Evolutionary conservation across 495 filamentous ascomycete species (phyloP), one percentile per base, ranked within the genome.

Genomic region (Tuber borchii): DNA sequence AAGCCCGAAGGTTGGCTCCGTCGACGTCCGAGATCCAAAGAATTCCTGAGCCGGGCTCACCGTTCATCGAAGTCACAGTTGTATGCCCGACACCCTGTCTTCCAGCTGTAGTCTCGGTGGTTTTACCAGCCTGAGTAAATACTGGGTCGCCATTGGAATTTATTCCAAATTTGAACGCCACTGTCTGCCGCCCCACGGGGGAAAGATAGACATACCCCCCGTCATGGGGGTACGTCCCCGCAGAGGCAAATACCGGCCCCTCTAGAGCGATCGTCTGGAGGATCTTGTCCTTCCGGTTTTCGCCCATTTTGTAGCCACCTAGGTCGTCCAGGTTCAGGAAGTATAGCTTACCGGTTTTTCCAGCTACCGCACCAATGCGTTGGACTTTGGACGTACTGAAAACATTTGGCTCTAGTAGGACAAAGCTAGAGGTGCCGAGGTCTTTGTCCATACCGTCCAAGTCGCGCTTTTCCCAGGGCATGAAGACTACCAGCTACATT

Each of bases 201-300:
- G 84, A 84, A 73, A 84, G 82, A 73, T 85, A 85, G 46, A 86
- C 82, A 73, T 85, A 86, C n/a, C 85, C 85, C 8, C 85, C 85
- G 65, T 86, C 85, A 22, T 82, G 77, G 0, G 85, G 85, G 79
- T 86, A 86, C 31, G 83, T 80, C 10, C 81, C 85, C 10, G 84
- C 85, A 31, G 83, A 84, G 22, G 84, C 81, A 73, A 85, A 86
- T 22, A 85, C 84, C 9, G 85, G 83, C 7, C 82, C 81, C 0
- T 77, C 77, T 74, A 83, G 79, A 45, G 80, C 78, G 20, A 78
- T 79, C 1, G 82, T 79, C 65, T 86, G 84, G 7, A 85, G 75
- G 2, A 85, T 81, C n/a, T 75, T 80, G 71, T 86, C 85, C 26
- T 82, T 79, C 39, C 82, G 75, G 61, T 83, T 80, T 22, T 81